Conservation (phyloP, 345 rosid species). For the Salix arbutifolia region DNA sequence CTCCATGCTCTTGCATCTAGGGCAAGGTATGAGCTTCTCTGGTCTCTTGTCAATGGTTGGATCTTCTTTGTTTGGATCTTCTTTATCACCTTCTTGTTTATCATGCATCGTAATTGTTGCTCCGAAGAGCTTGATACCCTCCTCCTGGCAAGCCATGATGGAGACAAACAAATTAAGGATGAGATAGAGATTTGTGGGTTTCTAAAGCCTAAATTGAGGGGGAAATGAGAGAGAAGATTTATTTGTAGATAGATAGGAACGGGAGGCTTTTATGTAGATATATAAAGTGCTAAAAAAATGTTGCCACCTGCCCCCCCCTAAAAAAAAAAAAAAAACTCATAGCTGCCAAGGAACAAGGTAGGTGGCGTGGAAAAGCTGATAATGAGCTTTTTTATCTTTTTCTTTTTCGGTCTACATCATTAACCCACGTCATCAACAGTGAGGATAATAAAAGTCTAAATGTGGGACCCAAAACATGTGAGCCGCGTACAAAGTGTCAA, state of each 20-base stretch:
- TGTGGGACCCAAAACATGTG: slow-evolving; percentile 27
- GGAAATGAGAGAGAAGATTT: slow-evolving; percentile 12
- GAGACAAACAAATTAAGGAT: slow-evolving; percentile 1
- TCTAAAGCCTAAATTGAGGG: neutral
- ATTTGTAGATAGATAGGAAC: neutral
- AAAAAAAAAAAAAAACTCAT: neutral
- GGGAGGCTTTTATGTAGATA: neutral
- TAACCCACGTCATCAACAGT: slow-evolving; percentile 41
- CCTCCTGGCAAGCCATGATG: slow-evolving; percentile 50
- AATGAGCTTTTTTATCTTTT: slow-evolving; percentile 41
- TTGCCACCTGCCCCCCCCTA: neutral
- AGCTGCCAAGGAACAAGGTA: slow-evolving; percentile 27
- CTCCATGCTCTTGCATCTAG: slow-evolving; percentile 95
- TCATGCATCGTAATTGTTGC: slow-evolving; percentile 60
- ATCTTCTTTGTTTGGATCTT: slow-evolving; percentile 29
- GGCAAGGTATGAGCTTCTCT: slow-evolving; percentile 86
- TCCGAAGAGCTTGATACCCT: slow-evolving; percentile 87
- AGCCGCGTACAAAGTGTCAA: slow-evolving; percentile 35
- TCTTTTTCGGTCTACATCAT: slow-evolving; percentile 35
- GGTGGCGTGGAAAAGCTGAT: slow-evolving; percentile 54
- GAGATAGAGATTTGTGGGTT: slow-evolving; percentile 3
- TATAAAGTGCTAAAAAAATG: slow-evolving; percentile 20
- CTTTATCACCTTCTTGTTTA: slow-evolving; percentile 27
- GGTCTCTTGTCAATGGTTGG: slow-evolving; percentile 57
- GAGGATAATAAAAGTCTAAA: slow-evolving; percentile 8